These are phyloP conservation scores for Vigna hirtella DNA, from an alignment of 306 rosid species.

Conservation along the genomic window DNA sequence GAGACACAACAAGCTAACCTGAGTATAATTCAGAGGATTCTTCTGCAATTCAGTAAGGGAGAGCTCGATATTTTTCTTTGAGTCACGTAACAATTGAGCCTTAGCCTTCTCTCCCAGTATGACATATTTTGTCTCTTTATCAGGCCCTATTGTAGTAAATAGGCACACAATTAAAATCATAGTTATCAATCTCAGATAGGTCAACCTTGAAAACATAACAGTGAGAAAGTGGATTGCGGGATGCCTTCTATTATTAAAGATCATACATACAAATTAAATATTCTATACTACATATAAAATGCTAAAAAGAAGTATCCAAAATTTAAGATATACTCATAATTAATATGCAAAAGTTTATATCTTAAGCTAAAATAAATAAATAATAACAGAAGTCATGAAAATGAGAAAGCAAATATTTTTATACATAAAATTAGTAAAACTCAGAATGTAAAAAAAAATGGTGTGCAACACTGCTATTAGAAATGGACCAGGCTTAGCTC, in stretches of 20 bases:
- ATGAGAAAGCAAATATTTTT: not conserved
- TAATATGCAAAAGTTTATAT: not conserved
- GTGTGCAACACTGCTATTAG: not conserved
- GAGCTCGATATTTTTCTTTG: constrained; percentile 71
- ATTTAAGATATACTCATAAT: not conserved
- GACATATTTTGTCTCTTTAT: constrained; percentile 78
- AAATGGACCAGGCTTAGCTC: not conserved
- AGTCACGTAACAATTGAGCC: constrained; percentile 91
- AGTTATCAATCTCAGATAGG: not conserved
- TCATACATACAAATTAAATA: not conserved
- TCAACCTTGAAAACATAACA: not conserved
- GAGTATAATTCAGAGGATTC: constrained; percentile 85
- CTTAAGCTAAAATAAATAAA: not conserved
- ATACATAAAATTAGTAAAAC: not conserved
- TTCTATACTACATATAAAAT: not conserved
- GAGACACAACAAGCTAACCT: constrained; percentile 57
- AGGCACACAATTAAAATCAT: not conserved
- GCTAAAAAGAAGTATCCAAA: not conserved
- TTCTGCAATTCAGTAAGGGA: constrained; percentile 85
- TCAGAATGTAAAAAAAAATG: not conserved
- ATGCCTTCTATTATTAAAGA: not conserved
- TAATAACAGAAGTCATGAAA: not conserved
- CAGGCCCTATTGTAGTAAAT: constrained; percentile 67
- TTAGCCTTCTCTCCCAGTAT: constrained; percentile 96
- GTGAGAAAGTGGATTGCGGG: not conserved